Evolutionary conservation across 2,329 filamentous ascomycete genomes (phyloP).

Genomic region (Ascosphaera acerosa): DNA sequence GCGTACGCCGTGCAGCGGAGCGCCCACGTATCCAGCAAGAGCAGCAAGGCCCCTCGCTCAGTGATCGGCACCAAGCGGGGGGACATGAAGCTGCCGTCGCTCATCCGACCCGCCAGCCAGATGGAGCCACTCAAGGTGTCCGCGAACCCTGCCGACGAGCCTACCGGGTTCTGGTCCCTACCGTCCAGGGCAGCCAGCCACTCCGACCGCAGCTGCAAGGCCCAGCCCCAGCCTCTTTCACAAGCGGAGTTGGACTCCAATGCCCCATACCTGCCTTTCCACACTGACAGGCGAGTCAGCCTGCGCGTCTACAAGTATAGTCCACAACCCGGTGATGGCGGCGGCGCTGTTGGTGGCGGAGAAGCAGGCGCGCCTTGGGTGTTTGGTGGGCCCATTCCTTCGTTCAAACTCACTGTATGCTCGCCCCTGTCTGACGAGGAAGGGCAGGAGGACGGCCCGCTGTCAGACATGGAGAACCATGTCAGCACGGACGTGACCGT

Average conservation of each 20-base stretch:
- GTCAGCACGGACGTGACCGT: constrained; percentile 27
- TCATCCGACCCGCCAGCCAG: constrained; percentile 34
- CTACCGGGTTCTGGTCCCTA: constrained; percentile 18
- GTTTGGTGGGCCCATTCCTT: constrained; percentile 26
- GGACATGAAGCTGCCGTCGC: constrained; percentile 39
- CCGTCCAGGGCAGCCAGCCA: constrained; percentile 10
- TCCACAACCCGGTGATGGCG: constrained; percentile 13
- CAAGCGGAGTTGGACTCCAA: constrained; percentile 89
- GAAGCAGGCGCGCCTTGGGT: constrained; percentile 21
- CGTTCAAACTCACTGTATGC: constrained; percentile 22
- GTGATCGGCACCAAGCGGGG: constrained; percentile 32
- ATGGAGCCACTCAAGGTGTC: constrained; percentile 28
- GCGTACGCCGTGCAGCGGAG: constrained; percentile 19
- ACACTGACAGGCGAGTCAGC: constrained; percentile 66
- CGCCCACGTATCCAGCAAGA: constrained; percentile 27
- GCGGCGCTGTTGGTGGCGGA: no score
- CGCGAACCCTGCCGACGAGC: constrained; percentile 22
- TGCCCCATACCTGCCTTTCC: constrained; percentile 85
- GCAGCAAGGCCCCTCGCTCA: constrained; percentile 26
- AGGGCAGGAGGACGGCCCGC: constrained; percentile 13
- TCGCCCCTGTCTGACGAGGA: constrained; percentile 16
- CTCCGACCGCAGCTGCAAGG: constrained; percentile 20
- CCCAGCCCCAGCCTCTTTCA: constrained; percentile 31
- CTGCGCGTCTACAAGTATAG: constrained; percentile 40
- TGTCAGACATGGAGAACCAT: constrained; percentile 20